A percentile compares a stretch with the other conserved stretches of the same genome.
phyloP scores from a whole-genome alignment of 208 protist species.

The Trichomonas tenax region DNA sequence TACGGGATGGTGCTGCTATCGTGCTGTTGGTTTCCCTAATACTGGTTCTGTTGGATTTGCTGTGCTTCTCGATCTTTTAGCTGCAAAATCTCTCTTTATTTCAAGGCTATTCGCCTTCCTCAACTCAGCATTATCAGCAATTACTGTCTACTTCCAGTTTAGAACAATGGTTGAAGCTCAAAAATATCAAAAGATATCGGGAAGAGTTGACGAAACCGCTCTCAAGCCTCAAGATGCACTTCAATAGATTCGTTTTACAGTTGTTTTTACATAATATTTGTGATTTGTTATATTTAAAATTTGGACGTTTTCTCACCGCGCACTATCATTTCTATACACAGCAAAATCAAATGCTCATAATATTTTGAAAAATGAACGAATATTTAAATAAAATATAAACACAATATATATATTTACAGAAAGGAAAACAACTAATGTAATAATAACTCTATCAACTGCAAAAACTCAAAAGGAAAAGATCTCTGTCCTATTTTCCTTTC shows the following conservation, averaged over 20 bases:
- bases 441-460: too few species aligned
- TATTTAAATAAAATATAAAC: too few species aligned
- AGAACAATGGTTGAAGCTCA: not conserved
- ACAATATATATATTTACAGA: too few species aligned
- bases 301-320: too few species aligned
- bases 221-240: not conserved
- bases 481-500: too few species aligned
- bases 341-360: too few species aligned
- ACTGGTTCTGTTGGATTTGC: slow-evolving; percentile 6
- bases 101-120: not conserved
- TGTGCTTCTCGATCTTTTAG: not conserved
- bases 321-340: too few species aligned
- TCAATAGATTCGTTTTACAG: not conserved
- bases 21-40: not conserved
- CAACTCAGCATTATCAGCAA: not conserved
- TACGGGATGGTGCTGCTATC: not conserved
- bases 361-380: too few species aligned
- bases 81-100: not conserved
- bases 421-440: too few species aligned
- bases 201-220: not conserved
- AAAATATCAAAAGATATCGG: not conserved
- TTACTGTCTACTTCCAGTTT: not conserved
- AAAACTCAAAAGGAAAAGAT: not conserved
- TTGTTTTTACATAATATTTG: not conserved
- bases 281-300: not conserved